Percentiles rank a stretch among this genome's conserved stretches.
Conservation (phyloP, 2,329 filamentous ascomycete species). For the Neofusicoccum kwambonambiense region DNA sequence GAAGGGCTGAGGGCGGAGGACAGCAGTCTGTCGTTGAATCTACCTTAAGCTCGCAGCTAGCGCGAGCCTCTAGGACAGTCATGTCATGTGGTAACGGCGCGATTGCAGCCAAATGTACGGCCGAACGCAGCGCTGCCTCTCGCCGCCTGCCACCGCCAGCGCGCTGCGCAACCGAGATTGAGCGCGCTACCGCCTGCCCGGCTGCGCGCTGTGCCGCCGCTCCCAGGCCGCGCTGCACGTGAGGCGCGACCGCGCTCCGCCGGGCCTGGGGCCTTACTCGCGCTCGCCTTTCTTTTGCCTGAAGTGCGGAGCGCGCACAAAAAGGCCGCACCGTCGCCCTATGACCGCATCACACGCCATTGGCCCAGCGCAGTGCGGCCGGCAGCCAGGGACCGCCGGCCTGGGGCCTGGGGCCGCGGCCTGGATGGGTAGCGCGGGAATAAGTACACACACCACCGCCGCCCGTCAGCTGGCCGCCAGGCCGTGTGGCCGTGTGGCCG, state of each 20-base stretch:
- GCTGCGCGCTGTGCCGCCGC: not conserved
- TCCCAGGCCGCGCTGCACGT: not conserved
- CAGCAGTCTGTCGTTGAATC: too few species aligned
- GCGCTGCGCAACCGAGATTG: not conserved
- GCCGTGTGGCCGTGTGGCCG: too few species aligned
- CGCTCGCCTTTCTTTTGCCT: conserved; percentile 3
- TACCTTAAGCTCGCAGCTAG: not conserved
- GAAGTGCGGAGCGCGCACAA: conserved; percentile 2
- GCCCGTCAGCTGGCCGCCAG: not conserved
- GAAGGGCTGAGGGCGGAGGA: not conserved
- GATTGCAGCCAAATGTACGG: not conserved
- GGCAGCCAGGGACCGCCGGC: too few species aligned
- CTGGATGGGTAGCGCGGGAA: not conserved
- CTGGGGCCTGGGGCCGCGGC: too few species aligned
- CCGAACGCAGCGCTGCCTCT: not conserved
- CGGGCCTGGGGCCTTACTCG: not conserved
- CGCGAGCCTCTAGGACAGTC: not conserved
- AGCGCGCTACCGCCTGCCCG: not conserved
- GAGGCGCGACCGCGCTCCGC: not conserved
- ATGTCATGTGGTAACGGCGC: conserved; percentile 5
- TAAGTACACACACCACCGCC: not conserved
- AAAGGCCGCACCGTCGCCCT: not conserved
- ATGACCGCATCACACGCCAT: conserved; percentile 6
- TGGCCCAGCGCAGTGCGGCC: not conserved
- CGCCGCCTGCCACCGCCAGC: not conserved